Evolutionary conservation across 805 yeast genomes (phyloP).

Genomic region (Kodamaea kakaduensis): DNA sequence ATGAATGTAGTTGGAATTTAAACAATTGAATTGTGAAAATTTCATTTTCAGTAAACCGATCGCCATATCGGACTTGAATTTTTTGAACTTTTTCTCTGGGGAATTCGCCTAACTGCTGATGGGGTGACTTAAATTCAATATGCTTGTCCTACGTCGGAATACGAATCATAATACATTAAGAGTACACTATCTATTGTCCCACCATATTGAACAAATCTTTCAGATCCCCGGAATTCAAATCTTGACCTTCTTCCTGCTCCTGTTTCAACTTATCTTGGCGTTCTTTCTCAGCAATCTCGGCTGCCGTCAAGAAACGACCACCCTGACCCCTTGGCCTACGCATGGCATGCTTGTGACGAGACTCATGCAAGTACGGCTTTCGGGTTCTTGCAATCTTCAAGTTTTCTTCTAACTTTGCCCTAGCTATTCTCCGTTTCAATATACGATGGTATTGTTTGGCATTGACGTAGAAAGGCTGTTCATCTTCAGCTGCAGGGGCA

Average conservation of each 20-base stretch:
- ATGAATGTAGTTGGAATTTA: too few relatives aligned
- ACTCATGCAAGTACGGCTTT: slow-evolving; percentile 91
- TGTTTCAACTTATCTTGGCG: slow-evolving; percentile 37
- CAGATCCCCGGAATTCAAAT: slow-evolving; percentile 1
- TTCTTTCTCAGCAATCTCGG: slow-evolving; percentile 50
- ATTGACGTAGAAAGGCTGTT: slow-evolving; percentile 95
- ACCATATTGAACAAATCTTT: slow-evolving; percentile 5
- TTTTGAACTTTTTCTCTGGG: too few relatives aligned
- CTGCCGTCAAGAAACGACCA: slow-evolving; percentile 93
- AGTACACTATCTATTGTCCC: slow-evolving; percentile 5
- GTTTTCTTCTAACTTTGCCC: slow-evolving; percentile 88
- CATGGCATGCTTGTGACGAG: slow-evolving; percentile 98
- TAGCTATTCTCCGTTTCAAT: slow-evolving; percentile 84
- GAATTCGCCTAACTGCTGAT: too few relatives aligned
- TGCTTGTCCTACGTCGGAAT: neutral
- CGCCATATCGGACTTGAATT: too few relatives aligned
- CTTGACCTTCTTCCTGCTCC: slow-evolving; percentile 18
- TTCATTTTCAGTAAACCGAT: too few relatives aligned
- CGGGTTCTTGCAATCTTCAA: slow-evolving; percentile 85
- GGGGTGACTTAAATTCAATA: too few relatives aligned
- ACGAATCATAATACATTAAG: slow-evolving; percentile 5
- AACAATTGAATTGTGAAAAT: too few relatives aligned
- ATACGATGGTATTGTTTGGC: slow-evolving; percentile 97
- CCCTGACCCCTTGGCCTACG: slow-evolving; percentile 99
- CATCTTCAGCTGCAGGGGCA: slow-evolving; percentile 29